Evolutionary conservation across 2,329 filamentous ascomycete species (phyloP).

Genomic region (Sordariomycetes sp.): DNA sequence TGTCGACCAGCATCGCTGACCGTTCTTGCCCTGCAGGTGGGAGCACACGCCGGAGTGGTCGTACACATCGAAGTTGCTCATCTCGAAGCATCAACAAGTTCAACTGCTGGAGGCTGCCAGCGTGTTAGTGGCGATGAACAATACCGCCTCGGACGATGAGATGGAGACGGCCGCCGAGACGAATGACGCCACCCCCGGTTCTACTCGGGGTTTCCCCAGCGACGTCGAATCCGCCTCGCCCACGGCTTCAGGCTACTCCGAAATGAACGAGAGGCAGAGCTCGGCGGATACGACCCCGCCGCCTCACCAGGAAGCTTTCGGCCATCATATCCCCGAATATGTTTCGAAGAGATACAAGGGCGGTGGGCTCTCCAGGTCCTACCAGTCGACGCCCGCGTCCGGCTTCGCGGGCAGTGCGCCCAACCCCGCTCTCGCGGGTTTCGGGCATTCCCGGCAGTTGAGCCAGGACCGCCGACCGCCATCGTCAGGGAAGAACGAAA

Average conservation of each 20-base stretch:
- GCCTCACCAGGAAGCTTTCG: conserved; percentile 58
- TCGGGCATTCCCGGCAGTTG: conserved; percentile 56
- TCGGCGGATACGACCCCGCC: conserved; percentile 91
- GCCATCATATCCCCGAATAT: conserved; percentile 36
- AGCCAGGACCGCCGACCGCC: conserved; percentile 68
- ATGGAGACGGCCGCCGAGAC: conserved; percentile 25
- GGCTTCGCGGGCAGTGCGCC: conserved; percentile 39
- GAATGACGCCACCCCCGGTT: conserved; percentile 49
- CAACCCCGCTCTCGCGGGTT: conserved; percentile 16
- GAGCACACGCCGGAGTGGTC: conserved; percentile 99
- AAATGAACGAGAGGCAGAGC: conserved; percentile 65
- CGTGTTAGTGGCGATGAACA: conserved; percentile 88
- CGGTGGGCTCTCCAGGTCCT: conserved; percentile 61
- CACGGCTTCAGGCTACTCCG: conserved; percentile 69
- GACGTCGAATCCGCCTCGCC: conserved; percentile 77
- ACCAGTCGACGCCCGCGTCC: conserved; percentile 57
- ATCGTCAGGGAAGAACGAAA: conserved; percentile 66
- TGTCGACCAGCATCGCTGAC: conserved; percentile 1
- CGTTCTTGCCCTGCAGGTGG: conserved; percentile 56
- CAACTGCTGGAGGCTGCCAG: conserved; percentile 93
- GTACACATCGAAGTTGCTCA: conserved; percentile 90
- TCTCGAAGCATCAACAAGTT: conserved; percentile 98
- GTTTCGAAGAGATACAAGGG: conserved; percentile 47
- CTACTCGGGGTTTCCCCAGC: conserved; percentile 59
- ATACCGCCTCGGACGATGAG: conserved; percentile 11